phyloP scores from a whole-genome alignment of 495 filamentous ascomycete genomes.

The Letharia lupina region DNA sequence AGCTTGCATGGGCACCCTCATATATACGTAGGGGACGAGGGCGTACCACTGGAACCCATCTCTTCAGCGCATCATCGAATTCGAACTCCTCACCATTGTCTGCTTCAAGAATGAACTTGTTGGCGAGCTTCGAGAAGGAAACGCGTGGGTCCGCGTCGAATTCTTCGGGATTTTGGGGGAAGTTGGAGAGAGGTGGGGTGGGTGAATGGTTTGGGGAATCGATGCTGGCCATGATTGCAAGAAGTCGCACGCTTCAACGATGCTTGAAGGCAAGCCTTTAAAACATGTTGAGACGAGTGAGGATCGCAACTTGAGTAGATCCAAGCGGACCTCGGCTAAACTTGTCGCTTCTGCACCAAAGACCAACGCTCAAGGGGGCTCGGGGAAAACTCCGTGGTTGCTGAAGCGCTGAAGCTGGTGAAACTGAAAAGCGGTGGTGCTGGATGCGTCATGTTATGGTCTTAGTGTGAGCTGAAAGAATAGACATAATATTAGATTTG shows the following conservation, averaged over 20 bases:
- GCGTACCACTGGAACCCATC: conserved; percentile 71
- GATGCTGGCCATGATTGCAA: conserved; percentile 4
- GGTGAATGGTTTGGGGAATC: conserved; percentile 15
- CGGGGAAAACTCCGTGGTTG: too few species aligned
- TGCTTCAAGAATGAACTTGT: conserved; percentile 74
- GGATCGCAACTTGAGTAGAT: background rate
- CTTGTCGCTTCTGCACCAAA: too few species aligned
- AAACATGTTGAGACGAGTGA: background rate
- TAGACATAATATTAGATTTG: background rate
- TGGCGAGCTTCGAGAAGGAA: conserved; percentile 71
- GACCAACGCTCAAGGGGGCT: too few species aligned
- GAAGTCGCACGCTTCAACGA: background rate
- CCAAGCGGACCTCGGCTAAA: background rate
- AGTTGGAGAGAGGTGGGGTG: conserved; percentile 31
- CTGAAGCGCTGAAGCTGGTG: too few species aligned
- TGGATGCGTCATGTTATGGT: background rate
- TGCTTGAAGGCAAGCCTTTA: background rate
- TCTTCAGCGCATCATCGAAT: conserved; percentile 59
- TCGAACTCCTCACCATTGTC: conserved; percentile 81
- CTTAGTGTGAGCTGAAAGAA: background rate
- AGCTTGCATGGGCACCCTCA: conserved; percentile 19
- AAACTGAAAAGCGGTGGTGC: too few species aligned
- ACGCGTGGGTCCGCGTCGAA: conserved; percentile 80
- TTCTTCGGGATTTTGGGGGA: conserved; percentile 62
- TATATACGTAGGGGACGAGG: conserved; percentile 19